phyloP scores from a whole-genome alignment of 257 asterid species.

The Pogostemon cablin region DNA sequence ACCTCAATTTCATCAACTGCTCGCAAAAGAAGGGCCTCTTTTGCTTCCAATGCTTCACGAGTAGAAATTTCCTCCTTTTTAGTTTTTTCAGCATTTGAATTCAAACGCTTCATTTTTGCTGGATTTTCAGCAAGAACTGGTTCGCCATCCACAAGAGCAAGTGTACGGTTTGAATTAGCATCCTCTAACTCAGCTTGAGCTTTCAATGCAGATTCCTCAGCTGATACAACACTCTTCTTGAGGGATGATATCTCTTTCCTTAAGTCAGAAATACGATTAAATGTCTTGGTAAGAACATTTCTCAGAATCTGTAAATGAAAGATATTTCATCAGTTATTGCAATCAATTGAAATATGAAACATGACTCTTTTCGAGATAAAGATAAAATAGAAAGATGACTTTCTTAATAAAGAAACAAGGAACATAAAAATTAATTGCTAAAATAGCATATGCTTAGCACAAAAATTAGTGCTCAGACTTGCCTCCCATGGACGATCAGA shows the following conservation, averaged over 20 bases:
- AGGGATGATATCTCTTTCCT: conserved; percentile 80
- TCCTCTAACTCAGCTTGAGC: conserved; percentile 76
- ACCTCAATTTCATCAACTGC: conserved; percentile 91
- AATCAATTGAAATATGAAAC: conserved; percentile 7
- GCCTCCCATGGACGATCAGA: conserved; percentile 99
- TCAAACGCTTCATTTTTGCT: conserved; percentile 83
- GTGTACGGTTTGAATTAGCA: conserved; percentile 75
- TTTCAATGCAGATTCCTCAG: conserved; percentile 70
- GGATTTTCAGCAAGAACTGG: conserved; percentile 96
- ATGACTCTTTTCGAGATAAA: background rate
- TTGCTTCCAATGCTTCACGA: conserved; percentile 83
- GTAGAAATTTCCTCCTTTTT: conserved; percentile 67
- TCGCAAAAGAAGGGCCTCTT: conserved; percentile 85
- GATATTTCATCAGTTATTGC: conserved; percentile 24
- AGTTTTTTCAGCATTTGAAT: conserved; percentile 66
- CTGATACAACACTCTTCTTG: conserved; percentile 58
- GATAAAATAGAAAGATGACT: background rate
- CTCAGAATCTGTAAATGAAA: conserved; percentile 63
- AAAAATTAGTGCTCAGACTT: conserved; percentile 18
- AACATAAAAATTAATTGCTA: background rate
- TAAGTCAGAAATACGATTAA: conserved; percentile 85
- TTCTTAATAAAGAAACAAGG: background rate
- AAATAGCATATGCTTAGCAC: background rate
- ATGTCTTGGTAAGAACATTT: conserved; percentile 86
- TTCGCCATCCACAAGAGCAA: conserved; percentile 86